Base-by-base conservation (phyloP, 2,329 filamentous ascomycete species). In the Phyllosticta capitalensis region DNA sequence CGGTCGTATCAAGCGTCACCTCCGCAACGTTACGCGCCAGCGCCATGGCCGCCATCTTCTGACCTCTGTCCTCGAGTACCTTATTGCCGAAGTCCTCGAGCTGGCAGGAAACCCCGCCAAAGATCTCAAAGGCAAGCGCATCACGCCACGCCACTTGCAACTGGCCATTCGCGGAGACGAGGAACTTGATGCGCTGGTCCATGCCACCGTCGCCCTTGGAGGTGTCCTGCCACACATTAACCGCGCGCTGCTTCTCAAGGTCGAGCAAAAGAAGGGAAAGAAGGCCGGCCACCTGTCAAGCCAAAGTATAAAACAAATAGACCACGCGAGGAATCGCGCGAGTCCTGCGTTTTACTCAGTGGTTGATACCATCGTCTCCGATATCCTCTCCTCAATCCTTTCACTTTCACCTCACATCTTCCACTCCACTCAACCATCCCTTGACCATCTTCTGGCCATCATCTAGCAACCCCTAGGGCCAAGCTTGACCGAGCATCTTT, bases 121-220 rank as follows among this genome's bases (percentile, higher is more conserved):
- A 83, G 94, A 99, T 76, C 88, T 97, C 73, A 99, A 97, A 79
- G 94, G 96, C 79, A 99, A 97, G 86, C 94, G 94, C 78, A 99
- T 99, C 77, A 97, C 92, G 12, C 94, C 94, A 60, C 92, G 94
- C 75, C 94, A 99, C 76, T 80, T 99, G 65, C 94, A 99, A 77
- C 89, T 99, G 64, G 94, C 94, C 69, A 99, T 99, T 73, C 91
- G 94, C 71, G 94, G 94, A 72, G 94, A 99, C 76, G 94, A 99
- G 79, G 94, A 99, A 78, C 83, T 99, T 68, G 94, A 99, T 75
- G 97, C 92, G 22, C 82, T 99, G 61, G 97, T 99, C 74, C 89
- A 92, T 69, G 94, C 94, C 61, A 99, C 94, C 64, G 99, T 99
- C 71, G 94, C 94, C 62, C 97, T 95, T 68, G 94, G 94, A 80